Evolutionary conservation across 1,284 basidiomycete species (phyloP).

Genomic region (Melampsora abietis-canadensis): DNA sequence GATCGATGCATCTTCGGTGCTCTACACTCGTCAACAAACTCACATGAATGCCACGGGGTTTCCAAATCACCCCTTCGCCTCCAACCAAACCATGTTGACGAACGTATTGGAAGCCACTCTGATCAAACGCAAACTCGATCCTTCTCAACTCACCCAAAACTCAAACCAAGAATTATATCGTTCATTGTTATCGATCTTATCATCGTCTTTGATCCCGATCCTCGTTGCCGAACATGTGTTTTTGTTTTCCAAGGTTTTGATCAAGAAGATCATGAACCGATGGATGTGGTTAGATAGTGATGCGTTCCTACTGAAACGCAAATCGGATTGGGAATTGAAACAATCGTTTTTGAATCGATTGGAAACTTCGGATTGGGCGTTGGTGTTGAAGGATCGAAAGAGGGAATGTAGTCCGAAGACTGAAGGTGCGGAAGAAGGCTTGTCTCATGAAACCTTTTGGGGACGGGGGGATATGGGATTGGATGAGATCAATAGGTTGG

Average conservation of each 20-base stretch:
- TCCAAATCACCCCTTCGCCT: not conserved
- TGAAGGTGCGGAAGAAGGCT: not conserved
- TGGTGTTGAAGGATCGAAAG: not conserved
- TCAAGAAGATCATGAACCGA: slow-evolving; percentile 50
- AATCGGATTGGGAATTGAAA: slow-evolving; percentile 49
- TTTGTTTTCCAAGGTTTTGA: slow-evolving; percentile 45
- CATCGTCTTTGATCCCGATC: slow-evolving; percentile 49
- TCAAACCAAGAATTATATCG: not conserved
- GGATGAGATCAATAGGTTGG: slow-evolving; percentile 16
- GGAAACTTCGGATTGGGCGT: not conserved
- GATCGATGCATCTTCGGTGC: not conserved
- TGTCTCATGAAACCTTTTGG: slow-evolving; percentile 25
- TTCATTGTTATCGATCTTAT: slow-evolving; percentile 43
- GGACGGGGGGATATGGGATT: slow-evolving; percentile 14
- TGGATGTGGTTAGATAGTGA: slow-evolving; percentile 49
- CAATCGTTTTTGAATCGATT: slow-evolving; percentile 21
- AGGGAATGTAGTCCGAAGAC: not conserved
- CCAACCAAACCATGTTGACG: slow-evolving; percentile 45
- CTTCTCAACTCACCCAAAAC: slow-evolving; percentile 28
- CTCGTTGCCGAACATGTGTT: slow-evolving; percentile 51
- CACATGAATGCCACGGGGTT: not conserved
- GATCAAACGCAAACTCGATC: slow-evolving; percentile 45
- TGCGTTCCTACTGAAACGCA: slow-evolving; percentile 49
- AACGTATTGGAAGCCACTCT: slow-evolving; percentile 46
- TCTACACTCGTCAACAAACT: not conserved